Base-by-base conservation (phyloP, 2,329 filamentous ascomycete genomes). In the Leptographium radiaticola region DNA sequence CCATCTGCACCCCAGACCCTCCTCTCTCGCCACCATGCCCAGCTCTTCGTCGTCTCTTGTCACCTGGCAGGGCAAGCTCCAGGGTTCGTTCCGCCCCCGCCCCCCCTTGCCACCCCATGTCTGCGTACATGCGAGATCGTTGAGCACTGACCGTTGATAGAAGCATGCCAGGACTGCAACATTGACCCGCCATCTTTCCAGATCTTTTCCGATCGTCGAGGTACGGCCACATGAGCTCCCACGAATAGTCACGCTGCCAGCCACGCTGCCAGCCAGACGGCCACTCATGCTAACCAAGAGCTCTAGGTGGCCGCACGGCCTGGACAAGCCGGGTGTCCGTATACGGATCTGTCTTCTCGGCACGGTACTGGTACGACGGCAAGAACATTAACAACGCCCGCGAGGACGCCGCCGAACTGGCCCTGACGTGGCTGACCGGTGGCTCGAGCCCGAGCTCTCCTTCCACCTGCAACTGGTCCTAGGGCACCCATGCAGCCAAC, bases 311-410 rank as follows among this genome's bases (percentile, higher is more conserved):
- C 60, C 86, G 89, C 62, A 95, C 89, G 55, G 89, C 89, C 55
- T 95, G 89, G 89, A 91, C 88, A 55, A 86, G 84, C 72, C 78
- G 77, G 56, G 88, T 95, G 55, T 81, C 75, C n/a, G 78, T 95
- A 55, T 74, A 79, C 61, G 83, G 83, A 53, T 71, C 76, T 51
- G 75, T 71, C 48, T 76, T 87, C 62, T 66, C 76, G n/a, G 89
- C 89, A 48, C 80, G 88, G 58, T 95, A 82, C 70, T 95, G 88
- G 88, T 95, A 95, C 70, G 89, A 94, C 67, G 89, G 89, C 57
- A 82, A 88, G 66, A 89, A 88, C 65, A 76, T 91, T 67, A 81
- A 90, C 73, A 94, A 94, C 64, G 89, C 89, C 55, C 84, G 81
- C 69, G 89, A 95, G 68, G 89, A 95, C 66, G 89, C 88, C n/a